Base-by-base conservation (phyloP, 2,329 filamentous ascomycete genomes). In the Parastagonospora nodorum region DNA sequence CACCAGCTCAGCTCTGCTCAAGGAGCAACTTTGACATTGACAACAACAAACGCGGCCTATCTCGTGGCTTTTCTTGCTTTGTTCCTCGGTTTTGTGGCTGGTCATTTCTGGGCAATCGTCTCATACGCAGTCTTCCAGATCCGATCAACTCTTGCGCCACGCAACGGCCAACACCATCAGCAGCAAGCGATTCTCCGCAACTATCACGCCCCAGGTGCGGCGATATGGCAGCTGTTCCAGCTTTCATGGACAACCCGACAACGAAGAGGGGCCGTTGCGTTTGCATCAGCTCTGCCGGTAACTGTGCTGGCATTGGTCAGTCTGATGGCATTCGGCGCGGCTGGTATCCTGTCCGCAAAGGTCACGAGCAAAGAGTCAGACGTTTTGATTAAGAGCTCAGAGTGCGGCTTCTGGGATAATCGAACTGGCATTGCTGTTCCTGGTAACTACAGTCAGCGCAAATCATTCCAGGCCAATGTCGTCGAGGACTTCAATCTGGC, bases 161-260 rank as follows among this genome's bases (percentile, higher is more conserved):
- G 41, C 30, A 30, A 28, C 12, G 41, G 29, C 8, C 41, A 42
- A 28, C 41, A 42, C n/a, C 41, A 42, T 8, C 41, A 42, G 24
- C 41, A 42, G 24, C 41, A 42, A 24, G 41, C 30, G 9, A 42
- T 42, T 19, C n/a, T 42, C n/a, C 41, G 41, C 30, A 42, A 42
- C 15, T 42, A 42, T n/a, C 41, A 42, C 19, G 41, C 41, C 7
- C 41, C 41, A 24, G 41, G 29, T 8, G 41, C 41, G 11, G 41
- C 41, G 16, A 42, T 42, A 15, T 42, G 41, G 41, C 41, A 42
- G 8, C 15, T 42, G 16, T 24, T 42, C 10, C 15, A 33, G 6
- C 12, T 15, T 19, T 33, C 29, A 19, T 42, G 41, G 41, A 33
- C 41, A 33, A 33, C 29, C 29, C 29, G 41, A 19, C 29, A 15